Evolutionary conservation across 2,329 filamentous ascomycete species (phyloP), one percentile per base, ranked within the genome.

Genomic region (Talaromyces funiculosus): DNA sequence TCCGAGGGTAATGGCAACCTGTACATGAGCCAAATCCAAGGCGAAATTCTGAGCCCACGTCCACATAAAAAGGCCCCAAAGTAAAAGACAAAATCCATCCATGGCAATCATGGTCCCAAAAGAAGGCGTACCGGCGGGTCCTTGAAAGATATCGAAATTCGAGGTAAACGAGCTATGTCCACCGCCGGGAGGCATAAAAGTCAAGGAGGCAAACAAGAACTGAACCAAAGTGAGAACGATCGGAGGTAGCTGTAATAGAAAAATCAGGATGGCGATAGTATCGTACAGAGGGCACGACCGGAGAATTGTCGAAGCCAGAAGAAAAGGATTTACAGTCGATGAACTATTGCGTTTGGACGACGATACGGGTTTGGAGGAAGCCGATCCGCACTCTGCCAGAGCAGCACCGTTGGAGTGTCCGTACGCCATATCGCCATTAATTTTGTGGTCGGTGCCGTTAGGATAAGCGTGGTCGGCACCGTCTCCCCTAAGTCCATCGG

Each of bases 251-350:
- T 96, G 92, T 76, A 97, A 89, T 67, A 97, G 85, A 69, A 97
- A 90, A 77, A 97, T 96, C 74, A 97, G 86, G 70, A 97, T 96
- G 72, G 93, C 92, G 77, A 97, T 90, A 63, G 93, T 96, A 78
- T 97, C 93, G 78, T 91, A 90, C 71, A 96, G 86, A 58, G 93
- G 93, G 69, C 92, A 93, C 57, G 92, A 91, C 69, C 86, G 87
- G 73, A 97, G 85, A 68, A 97, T 93, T 59, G 92, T 96, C 67
- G 90, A 84, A 64, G 89, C 88, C 65, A 95, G 81, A 68, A 90
- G 87, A 67, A 96, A 78, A 53, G 90, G 86, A 62, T 89, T 89
- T 59, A 86, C 86, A 67, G 86, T 86, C 31, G 71, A 86, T 24
- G 71, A 67, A 62, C 64, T 71, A 53, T 73, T 72, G 53, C 73